Conservation (phyloP, 148 eudicot genomes). For the Tetragonia tetragonoides region DNA sequence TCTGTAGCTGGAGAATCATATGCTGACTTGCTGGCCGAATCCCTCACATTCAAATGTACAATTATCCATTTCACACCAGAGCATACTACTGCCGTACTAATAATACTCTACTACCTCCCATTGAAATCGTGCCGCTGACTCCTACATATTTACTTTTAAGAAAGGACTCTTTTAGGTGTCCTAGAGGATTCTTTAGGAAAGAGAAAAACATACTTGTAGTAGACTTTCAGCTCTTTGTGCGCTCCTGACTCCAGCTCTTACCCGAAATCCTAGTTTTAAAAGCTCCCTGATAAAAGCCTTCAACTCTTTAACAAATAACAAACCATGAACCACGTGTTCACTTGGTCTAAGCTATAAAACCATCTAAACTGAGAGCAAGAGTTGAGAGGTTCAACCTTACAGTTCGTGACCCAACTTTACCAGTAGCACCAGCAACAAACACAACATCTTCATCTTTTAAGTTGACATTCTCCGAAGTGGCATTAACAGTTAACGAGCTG, state of each 20-base stretch:
- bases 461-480: slow-evolving; percentile 30
- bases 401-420: slow-evolving; percentile 90
- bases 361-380: not conserved
- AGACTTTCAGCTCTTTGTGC: slow-evolving; percentile 74
- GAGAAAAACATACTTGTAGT: slow-evolving; percentile 49
- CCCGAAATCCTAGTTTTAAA: slow-evolving; percentile 73
- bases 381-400: slow-evolving; percentile 50
- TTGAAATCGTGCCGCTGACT: too few relatives aligned
- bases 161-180: too few relatives aligned
- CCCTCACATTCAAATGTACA: not conserved
- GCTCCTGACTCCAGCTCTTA: slow-evolving; percentile 88
- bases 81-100: not conserved
- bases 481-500: slow-evolving; percentile 39
- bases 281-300: slow-evolving; percentile 65
- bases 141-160: too few relatives aligned
- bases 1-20: not conserved
- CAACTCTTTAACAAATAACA: slow-evolving; percentile 1
- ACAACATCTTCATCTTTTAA: slow-evolving; percentile 53
- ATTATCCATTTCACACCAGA: too few relatives aligned
- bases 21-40: not conserved
- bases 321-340: slow-evolving; percentile 9
- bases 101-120: not conserved
- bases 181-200: not conserved
- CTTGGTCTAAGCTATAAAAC: not conserved
- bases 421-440: slow-evolving; percentile 97